A percentile compares a stretch with the other conserved stretches of the same genome.
Evolutionary conservation across 176 grass and related monocot genomes (phyloP).

Genomic region (Oryza meridionalis): DNA sequence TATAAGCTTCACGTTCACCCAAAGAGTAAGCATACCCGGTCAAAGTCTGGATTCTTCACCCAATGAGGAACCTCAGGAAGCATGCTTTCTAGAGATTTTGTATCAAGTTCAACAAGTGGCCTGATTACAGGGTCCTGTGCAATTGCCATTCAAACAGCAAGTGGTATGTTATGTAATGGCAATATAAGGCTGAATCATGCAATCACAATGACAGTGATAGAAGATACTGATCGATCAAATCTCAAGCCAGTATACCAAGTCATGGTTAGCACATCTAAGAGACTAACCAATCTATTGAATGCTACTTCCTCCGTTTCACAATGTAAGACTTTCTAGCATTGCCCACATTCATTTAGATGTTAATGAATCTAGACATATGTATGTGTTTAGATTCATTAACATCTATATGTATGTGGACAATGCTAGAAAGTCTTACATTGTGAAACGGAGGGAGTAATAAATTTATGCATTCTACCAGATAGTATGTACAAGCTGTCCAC

Average conservation of each 20-base stretch:
- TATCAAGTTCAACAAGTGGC: conserved; percentile 75
- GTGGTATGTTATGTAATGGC: not conserved
- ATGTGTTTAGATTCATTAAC: too few species aligned
- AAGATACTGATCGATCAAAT: not conserved
- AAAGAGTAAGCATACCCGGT: conserved; percentile 54
- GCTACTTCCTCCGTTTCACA: too few species aligned
- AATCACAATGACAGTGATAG: conserved; percentile 2
- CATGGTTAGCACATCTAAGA: not conserved
- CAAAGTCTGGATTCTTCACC: conserved; percentile 86
- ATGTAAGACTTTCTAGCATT: too few species aligned
- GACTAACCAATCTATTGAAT: not conserved
- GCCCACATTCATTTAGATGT: too few species aligned
- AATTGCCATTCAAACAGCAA: conserved; percentile 30
- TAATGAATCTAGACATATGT: too few species aligned
- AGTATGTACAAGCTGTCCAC: not conserved
- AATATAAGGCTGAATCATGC: not conserved
- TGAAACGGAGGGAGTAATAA: too few species aligned
- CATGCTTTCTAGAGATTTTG: conserved; percentile 60
- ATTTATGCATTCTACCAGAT: not conserved
- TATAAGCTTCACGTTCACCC: conserved; percentile 5
- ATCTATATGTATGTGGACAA: too few species aligned
- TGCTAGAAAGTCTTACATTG: too few species aligned
- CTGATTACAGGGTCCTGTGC: conserved; percentile 64
- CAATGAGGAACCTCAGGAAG: conserved; percentile 82
- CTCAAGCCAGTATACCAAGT: not conserved